Conservation (phyloP, 1,284 basidiomycete genomes). For the Earliella scabrosa region DNA sequence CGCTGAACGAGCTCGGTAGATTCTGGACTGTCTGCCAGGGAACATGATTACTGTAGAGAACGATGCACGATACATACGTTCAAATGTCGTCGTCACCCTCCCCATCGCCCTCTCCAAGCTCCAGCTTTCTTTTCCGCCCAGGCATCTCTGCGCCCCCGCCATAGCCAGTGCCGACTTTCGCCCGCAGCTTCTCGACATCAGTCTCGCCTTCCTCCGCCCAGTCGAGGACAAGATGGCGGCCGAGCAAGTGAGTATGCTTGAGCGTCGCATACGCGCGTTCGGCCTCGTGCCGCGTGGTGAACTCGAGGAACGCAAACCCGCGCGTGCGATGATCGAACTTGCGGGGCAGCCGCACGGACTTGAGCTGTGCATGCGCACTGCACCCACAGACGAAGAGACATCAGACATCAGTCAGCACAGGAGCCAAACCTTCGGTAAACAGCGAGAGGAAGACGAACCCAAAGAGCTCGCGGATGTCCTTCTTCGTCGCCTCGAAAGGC, state of each 20-base stretch:
- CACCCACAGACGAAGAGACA: background rate
- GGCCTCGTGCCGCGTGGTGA: slow-evolving; percentile 85
- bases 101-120: slow-evolving; percentile 51
- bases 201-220: slow-evolving; percentile 85
- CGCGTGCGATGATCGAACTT: slow-evolving; percentile 71
- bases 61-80: too few relatives aligned
- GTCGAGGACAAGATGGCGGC: slow-evolving; percentile 91
- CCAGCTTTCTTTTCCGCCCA: slow-evolving; percentile 72
- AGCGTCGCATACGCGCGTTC: slow-evolving; percentile 85
- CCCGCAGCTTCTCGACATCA: slow-evolving; percentile 75
- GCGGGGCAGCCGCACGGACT: background rate
- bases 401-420: background rate
- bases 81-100: slow-evolving; percentile 23
- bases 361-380: slow-evolving; percentile 87
- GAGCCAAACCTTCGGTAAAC: slow-evolving; percentile 7
- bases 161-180: slow-evolving; percentile 79
- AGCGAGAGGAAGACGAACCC: slow-evolving; percentile 55
- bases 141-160: slow-evolving; percentile 70
- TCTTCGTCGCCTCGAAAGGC: slow-evolving; percentile 95
- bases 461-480: slow-evolving; percentile 89
- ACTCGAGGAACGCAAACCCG: slow-evolving; percentile 97
- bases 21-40: too few relatives aligned
- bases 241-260: slow-evolving; percentile 93
- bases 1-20: too few relatives aligned
- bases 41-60: too few relatives aligned